These are phyloP conservation scores for Mycogone perniciosa DNA, from an alignment of 2,329 filamentous ascomycete genomes.

Conservation along the genomic window DNA sequence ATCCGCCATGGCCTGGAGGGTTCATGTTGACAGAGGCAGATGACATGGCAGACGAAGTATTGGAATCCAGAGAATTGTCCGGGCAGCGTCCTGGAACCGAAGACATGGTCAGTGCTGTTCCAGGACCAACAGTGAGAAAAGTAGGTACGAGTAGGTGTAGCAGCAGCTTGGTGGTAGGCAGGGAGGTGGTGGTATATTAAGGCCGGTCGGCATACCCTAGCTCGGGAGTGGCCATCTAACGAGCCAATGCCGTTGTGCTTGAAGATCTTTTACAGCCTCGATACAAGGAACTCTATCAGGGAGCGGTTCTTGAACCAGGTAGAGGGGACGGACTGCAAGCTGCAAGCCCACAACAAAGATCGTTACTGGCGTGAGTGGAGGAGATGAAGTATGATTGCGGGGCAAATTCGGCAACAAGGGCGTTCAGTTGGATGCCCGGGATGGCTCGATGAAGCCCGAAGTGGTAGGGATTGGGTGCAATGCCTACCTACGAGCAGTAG, in stretches of 20 bases:
- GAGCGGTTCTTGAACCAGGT: slow-evolving; percentile 12
- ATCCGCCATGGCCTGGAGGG: slow-evolving; percentile 11
- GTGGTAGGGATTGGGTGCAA: background rate
- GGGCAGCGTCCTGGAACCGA: slow-evolving; percentile 10
- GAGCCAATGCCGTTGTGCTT: slow-evolving; percentile 10
- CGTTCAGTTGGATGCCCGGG: slow-evolving; percentile 1
- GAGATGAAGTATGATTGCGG: slow-evolving; percentile 12
- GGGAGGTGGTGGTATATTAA: slow-evolving; percentile 8
- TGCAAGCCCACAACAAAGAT: slow-evolving; percentile 12
- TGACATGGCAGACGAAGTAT: slow-evolving; percentile 17
- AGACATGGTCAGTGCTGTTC: slow-evolving; percentile 13
- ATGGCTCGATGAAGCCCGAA: background rate
- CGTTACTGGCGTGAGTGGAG: slow-evolving; percentile 11
- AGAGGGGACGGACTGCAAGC: slow-evolving; percentile 10
- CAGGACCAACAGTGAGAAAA: background rate
- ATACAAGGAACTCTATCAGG: slow-evolving; percentile 9
- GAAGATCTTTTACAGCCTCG: slow-evolving; percentile 7
- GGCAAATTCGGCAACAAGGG: slow-evolving; percentile 8
- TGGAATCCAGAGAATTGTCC: slow-evolving; percentile 10
- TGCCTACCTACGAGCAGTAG: too few relatives aligned
- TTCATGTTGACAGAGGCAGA: slow-evolving; percentile 17
- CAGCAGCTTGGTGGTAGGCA: background rate
- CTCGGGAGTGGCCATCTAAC: slow-evolving; percentile 14
- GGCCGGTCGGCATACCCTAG: slow-evolving; percentile 12
- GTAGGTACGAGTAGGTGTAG: background rate